Conservation (phyloP, 495 filamentous ascomycete species). For the Penicillium arizonense region DNA sequence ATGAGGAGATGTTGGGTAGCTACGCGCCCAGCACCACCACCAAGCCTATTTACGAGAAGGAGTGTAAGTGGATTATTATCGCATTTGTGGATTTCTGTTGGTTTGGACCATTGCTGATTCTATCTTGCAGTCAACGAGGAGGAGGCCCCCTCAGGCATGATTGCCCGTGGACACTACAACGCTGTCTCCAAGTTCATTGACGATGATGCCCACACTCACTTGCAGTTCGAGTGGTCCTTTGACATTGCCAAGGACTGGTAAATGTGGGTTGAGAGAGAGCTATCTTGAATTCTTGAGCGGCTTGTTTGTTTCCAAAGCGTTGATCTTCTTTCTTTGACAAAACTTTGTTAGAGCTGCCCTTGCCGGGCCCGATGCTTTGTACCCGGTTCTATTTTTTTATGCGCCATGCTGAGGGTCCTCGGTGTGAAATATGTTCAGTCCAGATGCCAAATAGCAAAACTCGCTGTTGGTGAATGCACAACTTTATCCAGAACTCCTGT, state of each 20-base stretch:
- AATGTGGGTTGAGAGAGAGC: slow-evolving; percentile 12
- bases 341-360: slow-evolving; percentile 24
- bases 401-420: slow-evolving; percentile 12
- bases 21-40: slow-evolving; percentile 86
- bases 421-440: slow-evolving; percentile 13
- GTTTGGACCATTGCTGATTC: not conserved
- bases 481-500: slow-evolving; percentile 34
- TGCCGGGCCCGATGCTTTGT: slow-evolving; percentile 10
- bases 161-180: slow-evolving; percentile 82
- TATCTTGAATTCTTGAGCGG: slow-evolving; percentile 29
- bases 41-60: slow-evolving; percentile 82
- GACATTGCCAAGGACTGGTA: slow-evolving; percentile 93
- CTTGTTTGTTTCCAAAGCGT: slow-evolving; percentile 29
- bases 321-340: slow-evolving; percentile 31
- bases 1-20: slow-evolving; percentile 95
- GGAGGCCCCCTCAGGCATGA: slow-evolving; percentile 86
- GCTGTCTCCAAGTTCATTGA: slow-evolving; percentile 86
- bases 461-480: slow-evolving; percentile 28
- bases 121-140: slow-evolving; percentile 69
- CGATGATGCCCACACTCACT: slow-evolving; percentile 82
- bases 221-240: slow-evolving; percentile 91
- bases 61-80: slow-evolving; percentile 60
- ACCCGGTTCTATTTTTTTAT: slow-evolving; percentile 17
- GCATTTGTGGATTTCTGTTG: not conserved
- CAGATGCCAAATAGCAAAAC: slow-evolving; percentile 15